phyloP scores from a whole-genome alignment of 2,329 filamentous ascomycete genomes.

The Alternaria brassicicola region DNA sequence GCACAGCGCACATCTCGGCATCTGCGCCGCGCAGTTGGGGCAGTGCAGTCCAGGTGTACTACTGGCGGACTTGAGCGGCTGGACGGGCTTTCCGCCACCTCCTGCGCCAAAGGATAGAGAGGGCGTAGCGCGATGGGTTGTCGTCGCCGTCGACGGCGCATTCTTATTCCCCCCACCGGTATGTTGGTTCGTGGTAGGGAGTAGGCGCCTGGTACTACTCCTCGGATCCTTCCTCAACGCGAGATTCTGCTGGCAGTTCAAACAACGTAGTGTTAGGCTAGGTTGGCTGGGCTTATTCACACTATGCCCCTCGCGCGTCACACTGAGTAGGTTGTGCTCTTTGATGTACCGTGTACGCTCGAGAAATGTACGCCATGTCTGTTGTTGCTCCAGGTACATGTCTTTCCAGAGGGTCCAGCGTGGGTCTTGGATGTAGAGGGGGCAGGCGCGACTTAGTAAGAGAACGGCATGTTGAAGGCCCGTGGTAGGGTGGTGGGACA shows the following conservation, averaged over 20 bases:
- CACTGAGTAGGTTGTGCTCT: slow-evolving; percentile 72
- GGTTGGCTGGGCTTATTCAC: slow-evolving; percentile 66
- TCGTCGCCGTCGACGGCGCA: background rate
- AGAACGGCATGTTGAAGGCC: slow-evolving; percentile 82
- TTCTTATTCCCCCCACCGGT: background rate
- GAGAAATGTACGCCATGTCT: slow-evolving; percentile 72
- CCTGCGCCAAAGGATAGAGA: background rate
- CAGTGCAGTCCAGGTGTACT: slow-evolving; percentile 59
- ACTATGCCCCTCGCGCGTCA: slow-evolving; percentile 66
- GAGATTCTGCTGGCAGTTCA: slow-evolving; percentile 70
- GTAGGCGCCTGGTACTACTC: slow-evolving; percentile 23
- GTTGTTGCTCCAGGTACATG: slow-evolving; percentile 72
- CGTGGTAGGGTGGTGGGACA: slow-evolving; percentile 67
- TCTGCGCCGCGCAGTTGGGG: slow-evolving; percentile 65
- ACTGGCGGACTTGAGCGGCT: slow-evolving; percentile 14
- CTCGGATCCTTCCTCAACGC: slow-evolving; percentile 46
- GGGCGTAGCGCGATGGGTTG: background rate
- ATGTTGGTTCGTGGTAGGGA: slow-evolving; percentile 19
- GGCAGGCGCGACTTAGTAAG: slow-evolving; percentile 74
- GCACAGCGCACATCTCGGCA: slow-evolving; percentile 68
- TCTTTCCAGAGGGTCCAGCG: slow-evolving; percentile 80
- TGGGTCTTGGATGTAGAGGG: slow-evolving; percentile 77
- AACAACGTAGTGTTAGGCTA: slow-evolving; percentile 76
- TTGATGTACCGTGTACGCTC: slow-evolving; percentile 79
- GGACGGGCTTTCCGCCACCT: background rate